A percentile compares a stretch with the other conserved stretches of the same genome.
Conservation (phyloP, 257 asterid species). For the Oldenlandia corymbosa region DNA sequence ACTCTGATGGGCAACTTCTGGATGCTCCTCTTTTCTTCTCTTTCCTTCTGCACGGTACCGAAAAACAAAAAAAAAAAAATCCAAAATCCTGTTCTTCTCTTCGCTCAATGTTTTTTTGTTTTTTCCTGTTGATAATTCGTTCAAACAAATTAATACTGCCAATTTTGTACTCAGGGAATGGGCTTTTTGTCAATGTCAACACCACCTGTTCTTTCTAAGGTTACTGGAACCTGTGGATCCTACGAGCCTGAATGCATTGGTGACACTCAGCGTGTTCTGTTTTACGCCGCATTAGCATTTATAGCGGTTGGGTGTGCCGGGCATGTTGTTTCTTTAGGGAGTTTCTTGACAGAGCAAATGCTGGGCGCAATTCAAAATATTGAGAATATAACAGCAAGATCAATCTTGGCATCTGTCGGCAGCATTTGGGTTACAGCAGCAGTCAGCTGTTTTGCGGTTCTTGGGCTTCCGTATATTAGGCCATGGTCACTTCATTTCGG, state of each 20-base stretch:
- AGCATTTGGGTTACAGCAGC: too few species aligned
- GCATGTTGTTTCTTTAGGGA: slow-evolving; percentile 10
- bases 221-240: slow-evolving; percentile 15
- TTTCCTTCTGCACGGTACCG: slow-evolving; percentile 21
- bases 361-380: not conserved
- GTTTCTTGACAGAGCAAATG: slow-evolving; percentile 15
- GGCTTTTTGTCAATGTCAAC: slow-evolving; percentile 26
- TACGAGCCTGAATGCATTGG: slow-evolving; percentile 28
- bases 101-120: not conserved
- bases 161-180: slow-evolving; percentile 26
- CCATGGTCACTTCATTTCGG: too few species aligned
- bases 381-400: not conserved
- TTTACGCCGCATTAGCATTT: slow-evolving; percentile 20
- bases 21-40: slow-evolving; percentile 22
- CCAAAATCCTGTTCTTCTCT: not conserved
- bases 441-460: too few species aligned
- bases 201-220: slow-evolving; percentile 24
- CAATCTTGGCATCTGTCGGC: not conserved
- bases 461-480: too few species aligned
- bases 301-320: slow-evolving; percentile 25
- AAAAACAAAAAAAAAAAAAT: too few species aligned
- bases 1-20: slow-evolving; percentile 16
- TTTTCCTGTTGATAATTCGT: not conserved
- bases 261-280: slow-evolving; percentile 18
- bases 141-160: not conserved